Evolutionary conservation across 169 alveolate genomes (phyloP).

Genomic region (Plasmodium blacklocki): DNA sequence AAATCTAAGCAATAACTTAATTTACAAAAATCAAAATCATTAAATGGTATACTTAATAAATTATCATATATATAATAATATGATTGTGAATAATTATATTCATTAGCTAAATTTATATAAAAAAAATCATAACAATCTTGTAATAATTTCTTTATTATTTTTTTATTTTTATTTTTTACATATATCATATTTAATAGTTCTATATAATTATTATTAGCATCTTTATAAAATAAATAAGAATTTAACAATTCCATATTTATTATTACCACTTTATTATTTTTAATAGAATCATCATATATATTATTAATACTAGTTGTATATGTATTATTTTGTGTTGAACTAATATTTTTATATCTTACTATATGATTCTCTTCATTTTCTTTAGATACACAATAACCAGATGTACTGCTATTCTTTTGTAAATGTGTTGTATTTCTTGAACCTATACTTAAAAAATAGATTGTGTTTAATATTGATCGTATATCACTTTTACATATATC

Average conservation of each 20-base stretch:
- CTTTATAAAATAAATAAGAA: slow-evolving; percentile 38
- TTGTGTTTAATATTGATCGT: slow-evolving; percentile 75
- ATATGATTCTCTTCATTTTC: too few species aligned
- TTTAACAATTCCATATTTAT: slow-evolving; percentile 25
- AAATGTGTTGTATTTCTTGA: slow-evolving; percentile 1
- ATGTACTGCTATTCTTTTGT: slow-evolving; percentile 4
- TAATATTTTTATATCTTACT: too few species aligned
- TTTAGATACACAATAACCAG: too few species aligned
- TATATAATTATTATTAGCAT: slow-evolving; percentile 48
- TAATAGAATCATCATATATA: background rate
- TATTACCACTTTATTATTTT: background rate
- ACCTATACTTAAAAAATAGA: slow-evolving; percentile 59
- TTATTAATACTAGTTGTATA: too few species aligned
- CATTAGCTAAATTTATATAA: slow-evolving; percentile 22
- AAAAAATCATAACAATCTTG: slow-evolving; percentile 31
- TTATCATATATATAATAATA: slow-evolving; percentile 54
- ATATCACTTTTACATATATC: slow-evolving; percentile 81
- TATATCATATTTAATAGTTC: slow-evolving; percentile 47
- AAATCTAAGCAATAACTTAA: slow-evolving; percentile 42
- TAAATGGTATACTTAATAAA: slow-evolving; percentile 43
- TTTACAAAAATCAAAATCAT: slow-evolving; percentile 52
- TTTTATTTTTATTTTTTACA: slow-evolving; percentile 58
- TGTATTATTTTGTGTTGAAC: background rate
- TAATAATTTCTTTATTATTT: slow-evolving; percentile 13
- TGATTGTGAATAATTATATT: slow-evolving; percentile 47